Conservation (phyloP, 257 asterid species). For the Solanum megistacrolobum region DNA sequence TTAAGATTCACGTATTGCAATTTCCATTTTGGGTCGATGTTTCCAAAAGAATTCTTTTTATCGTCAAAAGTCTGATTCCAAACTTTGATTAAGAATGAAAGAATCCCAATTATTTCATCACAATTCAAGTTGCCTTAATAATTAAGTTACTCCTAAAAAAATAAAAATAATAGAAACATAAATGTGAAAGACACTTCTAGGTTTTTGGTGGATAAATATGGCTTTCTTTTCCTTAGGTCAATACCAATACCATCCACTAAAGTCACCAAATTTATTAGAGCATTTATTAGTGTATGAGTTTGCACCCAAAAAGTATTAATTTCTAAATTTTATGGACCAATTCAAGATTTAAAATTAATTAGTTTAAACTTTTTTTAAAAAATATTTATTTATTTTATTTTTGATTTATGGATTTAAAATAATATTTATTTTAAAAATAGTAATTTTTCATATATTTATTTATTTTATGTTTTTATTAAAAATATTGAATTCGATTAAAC, state of each 20-base stretch:
- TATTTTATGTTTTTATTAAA: too few relatives aligned
- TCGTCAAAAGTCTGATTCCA: rapidly evolving
- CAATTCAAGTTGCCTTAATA: not conserved
- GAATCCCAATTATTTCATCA: too few relatives aligned
- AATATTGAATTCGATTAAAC: not conserved
- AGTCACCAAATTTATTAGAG: not conserved
- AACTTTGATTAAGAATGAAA: too few relatives aligned
- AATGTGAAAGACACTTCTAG: not conserved
- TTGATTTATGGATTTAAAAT: not conserved
- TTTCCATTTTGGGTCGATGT: rapidly evolving
- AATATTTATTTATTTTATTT: not conserved
- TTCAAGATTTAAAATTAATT: not conserved
- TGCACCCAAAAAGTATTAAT: not conserved
- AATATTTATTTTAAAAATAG: too few relatives aligned
- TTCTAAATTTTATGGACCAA: not conserved
- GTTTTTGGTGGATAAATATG: not conserved
- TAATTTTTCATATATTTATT: too few relatives aligned
- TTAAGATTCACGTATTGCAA: not conserved
- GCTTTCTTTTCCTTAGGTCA: not conserved
- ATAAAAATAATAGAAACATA: not conserved
- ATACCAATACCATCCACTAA: not conserved
- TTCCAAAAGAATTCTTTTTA: too few relatives aligned
- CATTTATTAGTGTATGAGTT: not conserved
- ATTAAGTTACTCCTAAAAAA: too few relatives aligned
- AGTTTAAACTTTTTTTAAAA: not conserved